phyloP scores from a whole-genome alignment of 352 stramenopile species.

The Aphanomyces euteiches region DNA sequence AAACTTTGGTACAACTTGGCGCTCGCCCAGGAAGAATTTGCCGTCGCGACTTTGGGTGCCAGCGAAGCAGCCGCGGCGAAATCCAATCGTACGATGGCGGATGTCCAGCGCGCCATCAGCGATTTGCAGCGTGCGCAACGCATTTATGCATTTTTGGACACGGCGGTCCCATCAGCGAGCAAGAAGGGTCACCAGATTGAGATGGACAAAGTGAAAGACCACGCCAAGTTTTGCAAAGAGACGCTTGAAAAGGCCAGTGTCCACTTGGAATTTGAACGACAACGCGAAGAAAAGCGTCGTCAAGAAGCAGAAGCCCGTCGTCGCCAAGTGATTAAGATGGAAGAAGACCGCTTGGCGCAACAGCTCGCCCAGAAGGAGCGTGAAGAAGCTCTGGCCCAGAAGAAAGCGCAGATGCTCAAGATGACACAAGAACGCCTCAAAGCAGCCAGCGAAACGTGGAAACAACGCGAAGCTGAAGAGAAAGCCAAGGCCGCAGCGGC shows the following conservation, averaged over 20 bases:
- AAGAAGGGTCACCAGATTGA: slow-evolving; percentile 80
- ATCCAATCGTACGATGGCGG: slow-evolving; percentile 76
- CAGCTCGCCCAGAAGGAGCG: slow-evolving; percentile 43
- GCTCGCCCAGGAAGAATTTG: slow-evolving; percentile 83
- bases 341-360: slow-evolving; percentile 73
- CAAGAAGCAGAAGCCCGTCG: slow-evolving; percentile 78
- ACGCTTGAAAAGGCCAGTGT: slow-evolving; percentile 84
- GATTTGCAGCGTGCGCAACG: slow-evolving; percentile 79
- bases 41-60: slow-evolving; percentile 73
- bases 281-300: slow-evolving; percentile 80
- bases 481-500: slow-evolving; percentile 77
- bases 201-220: slow-evolving; percentile 82
- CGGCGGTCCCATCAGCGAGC: slow-evolving; percentile 51
- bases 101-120: slow-evolving; percentile 84
- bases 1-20: slow-evolving; percentile 85
- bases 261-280: slow-evolving; percentile 86
- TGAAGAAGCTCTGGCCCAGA: slow-evolving; percentile 54
- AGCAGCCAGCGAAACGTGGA: slow-evolving; percentile 77
- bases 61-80: slow-evolving; percentile 49
- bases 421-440: slow-evolving; percentile 83
- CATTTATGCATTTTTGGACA: slow-evolving; percentile 80
- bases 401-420: slow-evolving; percentile 63
- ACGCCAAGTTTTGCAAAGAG: slow-evolving; percentile 84
- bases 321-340: slow-evolving; percentile 65
- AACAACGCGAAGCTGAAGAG: slow-evolving; percentile 74